A percentile compares a stretch with the other conserved stretches of the same genome.
Conservation (phyloP, 75 land plant genomes). For the Sequoiadendron giganteum region DNA sequence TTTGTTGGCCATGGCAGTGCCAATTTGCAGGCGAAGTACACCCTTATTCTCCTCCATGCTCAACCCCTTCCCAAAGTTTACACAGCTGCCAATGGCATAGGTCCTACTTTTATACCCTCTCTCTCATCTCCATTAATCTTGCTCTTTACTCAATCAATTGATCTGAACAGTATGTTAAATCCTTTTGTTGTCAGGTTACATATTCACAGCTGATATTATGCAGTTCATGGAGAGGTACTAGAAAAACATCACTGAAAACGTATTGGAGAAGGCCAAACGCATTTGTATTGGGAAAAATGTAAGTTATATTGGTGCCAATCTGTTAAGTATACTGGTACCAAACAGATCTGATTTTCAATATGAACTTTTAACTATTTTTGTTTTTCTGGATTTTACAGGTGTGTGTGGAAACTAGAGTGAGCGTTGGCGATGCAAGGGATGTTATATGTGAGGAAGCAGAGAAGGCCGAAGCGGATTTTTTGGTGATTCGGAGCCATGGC, state of each 20-base stretch:
- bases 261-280: slow-evolving; percentile 56
- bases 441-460: slow-evolving; percentile 22
- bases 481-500: slow-evolving; percentile 24
- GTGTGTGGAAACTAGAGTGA: slow-evolving; percentile 13
- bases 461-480: background rate
- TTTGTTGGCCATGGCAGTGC: background rate
- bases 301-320: background rate
- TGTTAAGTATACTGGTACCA: too few species aligned
- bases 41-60: slow-evolving; percentile 51
- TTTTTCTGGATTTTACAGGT: slow-evolving; percentile 8
- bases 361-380: too few species aligned
- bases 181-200: slow-evolving; percentile 26
- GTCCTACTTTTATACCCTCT: slow-evolving; percentile 10
- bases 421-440: slow-evolving; percentile 22
- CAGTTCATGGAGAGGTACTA: slow-evolving; percentile 36
- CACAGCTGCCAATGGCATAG: slow-evolving; percentile 48
- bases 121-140: background rate
- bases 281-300: slow-evolving; percentile 24
- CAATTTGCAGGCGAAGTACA: background rate
- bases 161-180: background rate
- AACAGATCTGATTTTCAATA: background rate
- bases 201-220: slow-evolving; percentile 38
- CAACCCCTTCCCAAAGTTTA: slow-evolving; percentile 39
- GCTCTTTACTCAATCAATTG: too few species aligned
- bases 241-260: slow-evolving; percentile 31